Evolutionary conservation across 2,329 filamentous ascomycete species (phyloP), one percentile per base, ranked within the genome.

Genomic region (Alternaria solani): DNA sequence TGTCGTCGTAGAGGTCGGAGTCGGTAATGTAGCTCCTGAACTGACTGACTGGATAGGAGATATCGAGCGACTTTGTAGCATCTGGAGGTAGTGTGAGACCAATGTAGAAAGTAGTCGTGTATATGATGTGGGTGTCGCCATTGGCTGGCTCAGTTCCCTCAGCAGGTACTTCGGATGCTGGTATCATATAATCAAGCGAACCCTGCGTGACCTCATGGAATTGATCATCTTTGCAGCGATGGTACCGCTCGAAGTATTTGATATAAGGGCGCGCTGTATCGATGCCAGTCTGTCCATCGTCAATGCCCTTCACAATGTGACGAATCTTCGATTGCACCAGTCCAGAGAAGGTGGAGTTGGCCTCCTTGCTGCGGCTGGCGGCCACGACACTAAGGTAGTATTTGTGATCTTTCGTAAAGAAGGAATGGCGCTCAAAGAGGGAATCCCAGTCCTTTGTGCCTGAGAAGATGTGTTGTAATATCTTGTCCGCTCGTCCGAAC

Each of bases 91-190:
- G 81, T 70, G 94, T 91, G 48, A 98, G 84, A 36, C 95, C 95
- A 73, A 99, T 93, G 75, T 98, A 99, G 78, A 94, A 94, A 1
- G 94, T 97, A 25, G 93, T 93, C 0, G 94, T 98, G 76, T 92
- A 96, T 28, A 98, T 81, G 46, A 83, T 84, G 54, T 81, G 79
- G 34, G 78, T 78, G 28, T 79, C 76, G n/a, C 78, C 76, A 36
- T 79, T 76, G 7, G 68, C 60, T 26, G 72, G 64, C 32, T 79
- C 75, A 43, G 76, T 74, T 26, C 64, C 64, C 11, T 67, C 61
- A 14, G 84, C 81, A 32, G 82, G 83, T 69, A 85, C 84, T 14
- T 85, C 66, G n/a, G 73, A 72, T 5, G 60, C 48, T 38, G 83
- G 82, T 78, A 87, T 79, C 81, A 89, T 85, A 82, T 84, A 89